Percentiles rank a stretch among this genome's conserved stretches.
Conservation (phyloP, 2,329 filamentous ascomycete species). For the Diaporthe citrichinensis region DNA sequence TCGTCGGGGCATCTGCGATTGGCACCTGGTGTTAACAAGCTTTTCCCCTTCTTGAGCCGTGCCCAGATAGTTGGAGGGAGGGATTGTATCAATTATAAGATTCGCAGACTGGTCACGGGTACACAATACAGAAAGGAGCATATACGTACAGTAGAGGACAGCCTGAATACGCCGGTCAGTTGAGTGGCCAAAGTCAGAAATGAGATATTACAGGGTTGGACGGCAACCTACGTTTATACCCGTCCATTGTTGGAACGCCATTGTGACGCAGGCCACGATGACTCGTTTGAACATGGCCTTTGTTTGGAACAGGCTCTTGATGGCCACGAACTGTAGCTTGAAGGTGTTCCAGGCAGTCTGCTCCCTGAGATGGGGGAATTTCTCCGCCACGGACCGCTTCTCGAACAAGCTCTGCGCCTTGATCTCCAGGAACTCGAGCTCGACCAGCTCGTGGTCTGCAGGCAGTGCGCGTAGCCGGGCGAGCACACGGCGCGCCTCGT, state of each 20-base stretch:
- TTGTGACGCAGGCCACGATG: constrained; percentile 72
- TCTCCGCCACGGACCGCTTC: constrained; percentile 76
- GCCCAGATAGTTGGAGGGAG: neutral
- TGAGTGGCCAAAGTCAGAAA: constrained; percentile 40
- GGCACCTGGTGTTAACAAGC: constrained; percentile 65
- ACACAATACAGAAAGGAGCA: neutral
- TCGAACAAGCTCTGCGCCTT: constrained; percentile 85
- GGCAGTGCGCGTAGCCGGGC: constrained; percentile 74
- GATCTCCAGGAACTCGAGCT: constrained; percentile 86
- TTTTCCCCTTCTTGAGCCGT: constrained; percentile 1
- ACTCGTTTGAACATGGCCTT: constrained; percentile 78
- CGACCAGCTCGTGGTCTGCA: constrained; percentile 75
- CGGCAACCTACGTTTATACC: constrained; percentile 52
- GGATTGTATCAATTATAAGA: too few relatives aligned
- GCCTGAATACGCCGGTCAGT: neutral
- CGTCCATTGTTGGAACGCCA: constrained; percentile 69
- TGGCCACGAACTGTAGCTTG: constrained; percentile 78
- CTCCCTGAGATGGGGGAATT: constrained; percentile 76
- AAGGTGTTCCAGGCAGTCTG: constrained; percentile 74
- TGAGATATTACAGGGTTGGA: constrained; percentile 11
- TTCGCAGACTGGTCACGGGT: too few relatives aligned
- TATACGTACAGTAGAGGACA: constrained; percentile 16
- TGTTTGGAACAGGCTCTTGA: constrained; percentile 74
- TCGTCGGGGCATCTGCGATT: constrained; percentile 69
- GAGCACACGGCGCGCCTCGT: constrained; percentile 75